Evolutionary conservation across 768 basidiomycete genomes (phyloP), one percentile per base, ranked within the genome.

Genomic region (Coprinopsis strossmayeri): DNA sequence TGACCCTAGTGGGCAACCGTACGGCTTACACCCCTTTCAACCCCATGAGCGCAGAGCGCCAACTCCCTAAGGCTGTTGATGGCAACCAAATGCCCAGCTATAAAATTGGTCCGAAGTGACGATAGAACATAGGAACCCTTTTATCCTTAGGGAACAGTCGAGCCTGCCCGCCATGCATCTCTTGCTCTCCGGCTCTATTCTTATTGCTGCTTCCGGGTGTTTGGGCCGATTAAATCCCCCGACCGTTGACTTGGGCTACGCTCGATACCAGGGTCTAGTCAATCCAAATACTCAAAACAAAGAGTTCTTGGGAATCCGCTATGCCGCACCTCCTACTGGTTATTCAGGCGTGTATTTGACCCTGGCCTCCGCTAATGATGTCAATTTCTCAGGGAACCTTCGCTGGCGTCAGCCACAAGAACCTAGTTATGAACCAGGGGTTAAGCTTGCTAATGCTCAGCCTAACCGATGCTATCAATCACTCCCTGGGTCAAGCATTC

Each of bases 311-410:
- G 70, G 70, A 0, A 65, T 77, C 37, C 67, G 77, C 5, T 79
- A 73, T 59, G 77, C 78, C 10, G 73, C 73, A 15, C 61, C 74
- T 23, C 77, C 78, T 2, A 51, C 67, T 25, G 76, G 76, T 72
- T 28, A 7, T 35, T 21, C 12, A 18, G 7, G 7, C 10, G 7
- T 38, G 20, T 18, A 9, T 5, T 13, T 38, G 37, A n/a, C 17
- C 37, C 5, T 21, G 5, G 5, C 17, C 7, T 38, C 10, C 7
- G 13, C 18, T 21, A 17, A 38, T 26, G 17, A 7, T n/a, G 32
- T 37, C n/a, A n/a, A n/a, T n/a, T 34, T 34, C 2, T 10, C 27
- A 49, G 48, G 48, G n/a, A 42, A 49, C 17, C 15, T 27, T 34
- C 48, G 48, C 32, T 49, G 48, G 48, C 39, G 40, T n/a, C 39